These are phyloP conservation scores for Pseudopithomyces maydicus DNA, from an alignment of 2,329 filamentous ascomycete genomes.

Conservation along the genomic window DNA sequence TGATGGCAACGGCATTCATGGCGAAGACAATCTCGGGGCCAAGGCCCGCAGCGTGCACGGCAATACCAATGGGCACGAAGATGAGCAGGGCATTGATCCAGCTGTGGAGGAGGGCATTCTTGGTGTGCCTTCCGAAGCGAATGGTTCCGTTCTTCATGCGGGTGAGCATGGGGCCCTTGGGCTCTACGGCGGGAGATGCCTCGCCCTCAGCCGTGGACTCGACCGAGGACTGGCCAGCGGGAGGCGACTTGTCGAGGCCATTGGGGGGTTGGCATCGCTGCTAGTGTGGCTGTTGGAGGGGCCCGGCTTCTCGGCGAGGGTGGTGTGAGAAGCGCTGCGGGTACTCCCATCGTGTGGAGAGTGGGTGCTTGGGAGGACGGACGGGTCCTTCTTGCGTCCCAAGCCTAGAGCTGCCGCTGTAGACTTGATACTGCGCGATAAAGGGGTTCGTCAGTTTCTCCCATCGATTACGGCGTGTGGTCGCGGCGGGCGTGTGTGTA, in stretches of 20 bases:
- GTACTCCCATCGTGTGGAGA: conserved; percentile 21
- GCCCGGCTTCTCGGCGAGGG: conserved; percentile 29
- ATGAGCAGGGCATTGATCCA: conserved; percentile 79
- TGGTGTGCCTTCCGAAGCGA: conserved; percentile 59
- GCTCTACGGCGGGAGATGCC: conserved; percentile 59
- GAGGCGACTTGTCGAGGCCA: conserved; percentile 32
- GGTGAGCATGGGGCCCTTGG: conserved; percentile 52
- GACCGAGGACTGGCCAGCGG: conserved; percentile 37
- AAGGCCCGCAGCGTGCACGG: conserved; percentile 55
- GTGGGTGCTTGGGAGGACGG: conserved; percentile 36
- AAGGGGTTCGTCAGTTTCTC: conserved; percentile 59
- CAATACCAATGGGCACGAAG: conserved; percentile 80
- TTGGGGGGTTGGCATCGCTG: conserved; percentile 24
- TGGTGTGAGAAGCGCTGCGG: conserved; percentile 20
- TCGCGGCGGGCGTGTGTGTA: conserved; percentile 9
- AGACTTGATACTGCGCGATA: conserved; percentile 58
- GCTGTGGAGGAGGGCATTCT: conserved; percentile 70
- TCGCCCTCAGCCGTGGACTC: conserved; percentile 53
- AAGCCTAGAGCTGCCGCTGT: conserved; percentile 54
- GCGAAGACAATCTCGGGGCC: conserved; percentile 54
- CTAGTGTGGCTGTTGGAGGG: conserved; percentile 10
- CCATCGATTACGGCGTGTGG: conserved; percentile 52
- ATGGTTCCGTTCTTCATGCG: conserved; percentile 58
- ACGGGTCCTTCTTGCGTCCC: conserved; percentile 41
- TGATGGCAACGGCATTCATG: conserved; percentile 58